Base-by-base conservation (phyloP, 768 basidiomycete species). In the Hemileccinum impolitum region DNA sequence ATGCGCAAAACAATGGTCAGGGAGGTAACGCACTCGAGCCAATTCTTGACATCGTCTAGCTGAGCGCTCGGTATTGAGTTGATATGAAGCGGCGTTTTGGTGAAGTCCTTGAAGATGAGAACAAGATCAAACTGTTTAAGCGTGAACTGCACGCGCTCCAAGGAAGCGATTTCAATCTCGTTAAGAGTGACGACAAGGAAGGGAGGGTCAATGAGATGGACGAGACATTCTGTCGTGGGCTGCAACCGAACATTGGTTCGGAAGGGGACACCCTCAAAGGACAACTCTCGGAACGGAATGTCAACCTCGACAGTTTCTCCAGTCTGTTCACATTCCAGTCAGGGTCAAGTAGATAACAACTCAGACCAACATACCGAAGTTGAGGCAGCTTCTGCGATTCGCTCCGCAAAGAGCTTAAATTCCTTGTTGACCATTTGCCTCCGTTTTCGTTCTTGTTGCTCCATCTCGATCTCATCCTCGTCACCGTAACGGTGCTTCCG, bases 391-490 rank as follows among this genome's bases (percentile, higher is more conserved):
- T 95, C 90, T 2, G 91, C 85, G 43, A 98, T 79, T 68, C 90
- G 92, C 63, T 95, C 90, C 0, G 94, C 87, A 67, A 97, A 99
- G 19, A 82, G 75, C 63, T 90, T 93, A 69, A 98, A 94, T 63
- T 96, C 92, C 63, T 87, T 92, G 75, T 99, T 98, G 32, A 96
- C 75, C 68, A 86, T 75, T 45, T 87, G 88, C 44, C 94, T 75
- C 26, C 93, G 84, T 69, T 88, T 92, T 43, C 94, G 77, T 67
- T 99, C 96, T 66, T 94, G 91, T 64, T 98, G 95, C 64, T 98
- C 96, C 73, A 95, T 89, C 73, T 98, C 94, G 52, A 98, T 94
- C 70, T 98, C 96, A 64, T 99, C 96, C 67, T 99, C 96, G 62
- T 98, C 96, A 25, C 94, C 94, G 61, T 97, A 97, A 47, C 95